Base-by-base conservation (phyloP, 108 stramenopile species). In the Skeletonema marinoi region DNA sequence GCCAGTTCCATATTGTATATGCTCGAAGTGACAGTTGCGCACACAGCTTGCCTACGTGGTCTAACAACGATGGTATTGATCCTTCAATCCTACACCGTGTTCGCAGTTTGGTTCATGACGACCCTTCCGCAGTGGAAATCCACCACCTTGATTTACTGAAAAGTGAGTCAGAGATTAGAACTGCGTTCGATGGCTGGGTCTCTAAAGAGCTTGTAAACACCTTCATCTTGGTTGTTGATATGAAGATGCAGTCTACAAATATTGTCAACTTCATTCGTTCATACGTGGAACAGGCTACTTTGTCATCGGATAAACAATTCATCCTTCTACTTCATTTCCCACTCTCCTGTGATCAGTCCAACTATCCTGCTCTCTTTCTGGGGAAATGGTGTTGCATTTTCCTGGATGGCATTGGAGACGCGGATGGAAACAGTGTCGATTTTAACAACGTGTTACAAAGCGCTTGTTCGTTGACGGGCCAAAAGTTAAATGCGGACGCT, bases 151-250 rank as follows among this genome's bases (percentile, higher is more conserved):
- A 71, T 65, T 60, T 71, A 44, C 59, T 77, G 31, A 71, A 72
- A 51, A 70, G 71, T 12, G 76, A 77, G 32, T 35, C 61, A 11
- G 11, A 61, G 13, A 29, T 77, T 4, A 65, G 70, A 30, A 35
- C 46, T 25, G 12, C 36, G 4, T 64, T 77, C 46, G 76, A 77
- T 71, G 25, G 69, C 8, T 77, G 76, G 76, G 61, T 16, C 16
- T 54, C 69, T 17, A 69, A 75, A 56, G 25, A 7, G 16, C 31
- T n/a, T 11, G 70, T 61, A 8, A 13, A 32, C 0, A 60, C 12
- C 39, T 75, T 70, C 25, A 33, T 75, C n/a, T 62, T 75, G 60
- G 69, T 75, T 61, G 75, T 75, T 62, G 75, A 75, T 32, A 75
- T 75, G 75, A 62, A 71, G 60, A 13, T 42, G 6, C 58, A 32